Evolutionary conservation across 2,329 filamentous ascomycete species (phyloP).

Genomic region (Colletotrichum incanum): DNA sequence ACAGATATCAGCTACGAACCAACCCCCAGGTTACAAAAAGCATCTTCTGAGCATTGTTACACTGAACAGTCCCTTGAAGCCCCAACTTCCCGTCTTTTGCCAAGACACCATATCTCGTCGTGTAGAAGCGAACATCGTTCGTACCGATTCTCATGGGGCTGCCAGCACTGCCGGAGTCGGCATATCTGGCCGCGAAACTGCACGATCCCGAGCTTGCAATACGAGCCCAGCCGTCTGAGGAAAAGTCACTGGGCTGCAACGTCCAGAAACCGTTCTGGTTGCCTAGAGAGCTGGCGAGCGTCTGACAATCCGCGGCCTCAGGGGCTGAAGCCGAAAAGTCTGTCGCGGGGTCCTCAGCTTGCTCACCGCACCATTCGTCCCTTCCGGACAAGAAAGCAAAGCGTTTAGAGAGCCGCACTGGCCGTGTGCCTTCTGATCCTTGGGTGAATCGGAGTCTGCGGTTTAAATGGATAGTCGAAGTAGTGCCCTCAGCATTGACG

Average conservation of each 20-base stretch:
- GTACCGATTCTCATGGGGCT: slow-evolving; percentile 38
- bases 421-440: slow-evolving; percentile 17
- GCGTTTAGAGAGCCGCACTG: slow-evolving; percentile 22
- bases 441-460: slow-evolving; percentile 23
- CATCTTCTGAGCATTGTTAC: slow-evolving; percentile 33
- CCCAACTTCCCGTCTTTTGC: slow-evolving; percentile 35
- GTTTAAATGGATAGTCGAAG: slow-evolving; percentile 17
- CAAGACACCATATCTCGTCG: slow-evolving; percentile 19
- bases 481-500: neutral
- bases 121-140: slow-evolving; percentile 43
- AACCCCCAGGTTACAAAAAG: slow-evolving; percentile 38
- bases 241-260: slow-evolving; percentile 30
- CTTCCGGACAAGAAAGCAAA: slow-evolving; percentile 36
- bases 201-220: slow-evolving; percentile 37
- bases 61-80: slow-evolving; percentile 34
- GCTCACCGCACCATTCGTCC: slow-evolving; percentile 43
- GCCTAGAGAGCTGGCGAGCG: slow-evolving; percentile 15
- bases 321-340: slow-evolving; percentile 37
- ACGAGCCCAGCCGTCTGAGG: slow-evolving; percentile 35
- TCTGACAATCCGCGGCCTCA: slow-evolving; percentile 34
- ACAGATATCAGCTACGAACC: slow-evolving; percentile 20
- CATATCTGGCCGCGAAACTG: slow-evolving; percentile 35
- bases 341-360: slow-evolving; percentile 24
- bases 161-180: slow-evolving; percentile 13
- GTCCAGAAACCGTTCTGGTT: slow-evolving; percentile 37